phyloP scores from a whole-genome alignment of 192 early-diverging fungal species.

The Podila clonocystis region DNA sequence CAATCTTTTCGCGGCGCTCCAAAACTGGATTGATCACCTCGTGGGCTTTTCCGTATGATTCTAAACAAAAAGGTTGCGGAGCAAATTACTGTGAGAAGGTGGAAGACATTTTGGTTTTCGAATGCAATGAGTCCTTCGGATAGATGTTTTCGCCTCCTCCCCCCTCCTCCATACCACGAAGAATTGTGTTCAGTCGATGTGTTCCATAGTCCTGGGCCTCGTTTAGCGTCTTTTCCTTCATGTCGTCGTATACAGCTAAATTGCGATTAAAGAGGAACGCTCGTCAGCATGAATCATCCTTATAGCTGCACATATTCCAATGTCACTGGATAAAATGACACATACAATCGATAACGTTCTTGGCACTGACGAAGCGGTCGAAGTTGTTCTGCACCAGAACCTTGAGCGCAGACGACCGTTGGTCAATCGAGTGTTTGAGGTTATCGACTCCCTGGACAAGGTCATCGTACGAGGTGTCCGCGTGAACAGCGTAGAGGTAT shows the following conservation, averaged over 20 bases:
- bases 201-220: conserved; percentile 85
- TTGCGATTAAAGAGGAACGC: neutral
- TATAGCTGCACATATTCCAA: neutral
- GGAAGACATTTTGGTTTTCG: neutral
- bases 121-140: too few relatives aligned
- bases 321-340: neutral
- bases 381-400: conserved; percentile 95
- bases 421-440: conserved; percentile 77
- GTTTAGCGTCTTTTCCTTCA: conserved; percentile 87
- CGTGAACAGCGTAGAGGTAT: conserved; percentile 88
- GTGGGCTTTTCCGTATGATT: conserved; percentile 71
- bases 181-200: conserved; percentile 68
- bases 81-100: neutral
- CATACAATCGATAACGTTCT: conserved; percentile 90
- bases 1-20: conserved; percentile 83
- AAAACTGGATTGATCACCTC: conserved; percentile 90
- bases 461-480: conserved; percentile 85
- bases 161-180: conserved; percentile 64
- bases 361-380: conserved; percentile 95
- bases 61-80: conserved; percentile 40
- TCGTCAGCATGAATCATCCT: neutral
- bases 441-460: conserved; percentile 79
- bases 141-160: too few relatives aligned
- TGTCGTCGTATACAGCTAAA: conserved; percentile 83
- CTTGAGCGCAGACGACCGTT: conserved; percentile 88